phyloP scores from a whole-genome alignment of 345 rosid genomes.

The Salix exigua region DNA sequence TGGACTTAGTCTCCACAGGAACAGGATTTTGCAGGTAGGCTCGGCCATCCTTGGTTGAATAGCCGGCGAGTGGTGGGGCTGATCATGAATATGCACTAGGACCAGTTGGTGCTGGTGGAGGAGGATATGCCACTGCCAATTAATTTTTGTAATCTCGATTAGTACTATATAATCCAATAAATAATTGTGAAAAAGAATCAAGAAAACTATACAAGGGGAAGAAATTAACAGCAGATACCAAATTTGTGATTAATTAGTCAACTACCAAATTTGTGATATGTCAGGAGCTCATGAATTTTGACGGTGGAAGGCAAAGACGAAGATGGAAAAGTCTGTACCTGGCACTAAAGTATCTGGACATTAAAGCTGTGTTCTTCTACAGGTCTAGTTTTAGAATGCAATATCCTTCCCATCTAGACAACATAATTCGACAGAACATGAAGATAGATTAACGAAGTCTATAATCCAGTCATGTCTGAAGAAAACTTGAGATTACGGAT shows the following conservation, averaged over 20 bases:
- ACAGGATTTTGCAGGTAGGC: conserved; percentile 15
- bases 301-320: background rate
- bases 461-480: background rate
- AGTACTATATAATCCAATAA: background rate
- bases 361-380: too few species aligned
- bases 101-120: background rate
- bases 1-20: conserved; percentile 49
- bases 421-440: too few species aligned
- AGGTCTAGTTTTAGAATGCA: background rate
- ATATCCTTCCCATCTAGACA: background rate
- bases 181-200: background rate
- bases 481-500: background rate
- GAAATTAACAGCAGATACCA: background rate
- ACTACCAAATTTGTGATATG: too few species aligned
- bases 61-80: conserved; percentile 47
- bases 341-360: background rate
- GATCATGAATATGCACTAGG: conserved; percentile 10
- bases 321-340: background rate
- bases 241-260: background rate
- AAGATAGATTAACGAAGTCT: too few species aligned
- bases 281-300: background rate
- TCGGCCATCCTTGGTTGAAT: conserved; percentile 43
- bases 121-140: conserved; percentile 1
- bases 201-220: background rate
- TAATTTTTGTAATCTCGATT: background rate